phyloP scores from a whole-genome alignment of 1,139 yeast species.

The Yamadazyma kanchanaburiensis region DNA sequence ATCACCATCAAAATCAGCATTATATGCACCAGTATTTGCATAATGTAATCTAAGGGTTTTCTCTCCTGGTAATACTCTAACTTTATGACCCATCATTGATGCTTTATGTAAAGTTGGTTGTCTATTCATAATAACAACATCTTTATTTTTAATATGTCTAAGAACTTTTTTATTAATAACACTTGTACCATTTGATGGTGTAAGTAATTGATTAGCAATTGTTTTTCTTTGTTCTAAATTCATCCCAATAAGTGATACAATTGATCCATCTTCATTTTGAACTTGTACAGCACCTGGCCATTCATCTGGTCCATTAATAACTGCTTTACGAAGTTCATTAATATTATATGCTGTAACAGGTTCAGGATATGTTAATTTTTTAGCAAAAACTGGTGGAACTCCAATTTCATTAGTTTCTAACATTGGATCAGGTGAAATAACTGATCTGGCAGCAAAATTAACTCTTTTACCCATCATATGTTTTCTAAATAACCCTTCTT shows the following conservation, averaged over 20 bases:
- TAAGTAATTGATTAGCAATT: slow-evolving; percentile 89
- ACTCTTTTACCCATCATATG: slow-evolving; percentile 99
- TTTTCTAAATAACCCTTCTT: slow-evolving; percentile 96
- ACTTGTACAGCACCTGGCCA: slow-evolving; percentile 99
- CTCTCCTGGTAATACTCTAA: slow-evolving; percentile 94
- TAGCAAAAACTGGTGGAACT: slow-evolving; percentile 98
- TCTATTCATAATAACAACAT: slow-evolving; percentile 96
- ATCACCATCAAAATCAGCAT: slow-evolving; percentile 99
- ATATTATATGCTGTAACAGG: slow-evolving; percentile 96
- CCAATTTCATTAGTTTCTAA: slow-evolving; percentile 97
- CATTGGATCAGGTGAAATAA: slow-evolving; percentile 98
- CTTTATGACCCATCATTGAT: slow-evolving; percentile 99
- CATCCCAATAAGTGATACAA: slow-evolving; percentile 84
- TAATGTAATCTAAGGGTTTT: slow-evolving; percentile 95
- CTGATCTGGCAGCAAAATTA: slow-evolving; percentile 97
- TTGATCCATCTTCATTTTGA: slow-evolving; percentile 93
- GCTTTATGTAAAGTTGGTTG: slow-evolving; percentile 99
- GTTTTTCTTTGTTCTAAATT: slow-evolving; percentile 92
- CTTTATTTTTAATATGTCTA: slow-evolving; percentile 92
- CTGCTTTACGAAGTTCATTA: slow-evolving; percentile 88
- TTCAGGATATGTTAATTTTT: slow-evolving; percentile 93
- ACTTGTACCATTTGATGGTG: slow-evolving; percentile 60
- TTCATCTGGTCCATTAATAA: slow-evolving; percentile 91
- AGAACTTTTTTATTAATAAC: slow-evolving; percentile 87
- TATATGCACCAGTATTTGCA: slow-evolving; percentile 98